Conservation (phyloP, 2,329 filamentous ascomycete species). For the Fonsecaea multimorphosa region DNA sequence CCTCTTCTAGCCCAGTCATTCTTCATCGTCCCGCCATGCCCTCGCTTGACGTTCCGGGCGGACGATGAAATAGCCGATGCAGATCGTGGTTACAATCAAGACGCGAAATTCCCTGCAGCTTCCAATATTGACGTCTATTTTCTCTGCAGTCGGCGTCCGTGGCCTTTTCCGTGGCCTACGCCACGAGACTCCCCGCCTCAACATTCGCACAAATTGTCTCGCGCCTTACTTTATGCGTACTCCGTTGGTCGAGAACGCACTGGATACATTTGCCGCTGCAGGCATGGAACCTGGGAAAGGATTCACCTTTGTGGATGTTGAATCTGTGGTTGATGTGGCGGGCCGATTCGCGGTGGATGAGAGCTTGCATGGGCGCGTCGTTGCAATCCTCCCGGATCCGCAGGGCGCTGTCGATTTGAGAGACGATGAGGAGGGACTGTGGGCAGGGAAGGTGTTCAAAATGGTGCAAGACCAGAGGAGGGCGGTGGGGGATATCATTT, state of each 20-base stretch:
- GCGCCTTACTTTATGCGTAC: constrained; percentile 20
- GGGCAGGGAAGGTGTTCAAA: constrained; percentile 14
- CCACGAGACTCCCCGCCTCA: constrained; percentile 17
- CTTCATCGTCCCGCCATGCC: background rate
- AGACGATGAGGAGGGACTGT: constrained; percentile 21
- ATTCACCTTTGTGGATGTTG: constrained; percentile 16
- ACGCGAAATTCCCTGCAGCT: background rate
- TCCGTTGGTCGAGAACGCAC: constrained; percentile 1
- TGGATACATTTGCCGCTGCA: constrained; percentile 8
- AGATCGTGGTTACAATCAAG: background rate
- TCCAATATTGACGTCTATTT: background rate
- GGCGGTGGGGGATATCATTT: constrained; percentile 16
- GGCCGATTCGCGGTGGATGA: constrained; percentile 19
- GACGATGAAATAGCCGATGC: background rate
- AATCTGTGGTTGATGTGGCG: constrained; percentile 18
- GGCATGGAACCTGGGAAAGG: constrained; percentile 17
- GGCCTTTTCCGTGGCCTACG: constrained; percentile 32
- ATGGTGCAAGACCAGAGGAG: constrained; percentile 13
- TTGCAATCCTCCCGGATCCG: constrained; percentile 9
- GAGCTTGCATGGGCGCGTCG: constrained; percentile 13
- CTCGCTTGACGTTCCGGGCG: background rate
- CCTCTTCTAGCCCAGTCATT: constrained; percentile 1
- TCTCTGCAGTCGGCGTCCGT: constrained; percentile 28
- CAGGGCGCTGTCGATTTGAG: constrained; percentile 12
- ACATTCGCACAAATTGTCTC: constrained; percentile 20